These are phyloP conservation scores for Tuber microsphaerosporum DNA, from an alignment of 495 filamentous ascomycete species.

Conservation along the genomic window DNA sequence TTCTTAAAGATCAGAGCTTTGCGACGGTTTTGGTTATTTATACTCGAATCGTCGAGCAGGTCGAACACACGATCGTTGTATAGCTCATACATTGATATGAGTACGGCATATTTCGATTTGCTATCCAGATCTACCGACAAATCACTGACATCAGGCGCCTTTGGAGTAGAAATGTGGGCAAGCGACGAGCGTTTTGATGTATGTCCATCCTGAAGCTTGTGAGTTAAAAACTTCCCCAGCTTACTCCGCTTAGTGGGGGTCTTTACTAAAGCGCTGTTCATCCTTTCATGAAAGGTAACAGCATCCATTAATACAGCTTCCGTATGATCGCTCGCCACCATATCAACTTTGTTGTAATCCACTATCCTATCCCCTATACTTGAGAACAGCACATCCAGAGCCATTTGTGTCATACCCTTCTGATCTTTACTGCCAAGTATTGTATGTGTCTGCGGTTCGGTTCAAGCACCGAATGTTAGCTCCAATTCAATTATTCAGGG, in stretches of 20 bases:
- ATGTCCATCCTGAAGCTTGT: constrained; percentile 13
- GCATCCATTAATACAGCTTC: constrained; percentile 78
- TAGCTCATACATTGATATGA: constrained; percentile 97
- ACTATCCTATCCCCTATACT: constrained; percentile 63
- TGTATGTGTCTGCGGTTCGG: constrained; percentile 74
- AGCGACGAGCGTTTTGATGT: constrained; percentile 42
- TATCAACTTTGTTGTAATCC: constrained; percentile 42
- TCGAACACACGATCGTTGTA: constrained; percentile 99
- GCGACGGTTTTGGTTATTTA: constrained; percentile 53
- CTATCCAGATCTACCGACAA: constrained; percentile 60
- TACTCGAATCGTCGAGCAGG: constrained; percentile 56
- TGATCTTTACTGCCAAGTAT: constrained; percentile 82
- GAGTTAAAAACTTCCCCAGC: background rate
- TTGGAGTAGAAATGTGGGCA: constrained; percentile 42
- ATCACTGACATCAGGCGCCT: constrained; percentile 65
- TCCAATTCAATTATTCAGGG: background rate
- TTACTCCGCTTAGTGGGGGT: background rate
- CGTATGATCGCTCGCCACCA: constrained; percentile 63
- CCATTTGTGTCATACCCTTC: constrained; percentile 83
- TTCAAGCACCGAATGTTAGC: background rate
- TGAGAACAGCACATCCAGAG: constrained; percentile 80
- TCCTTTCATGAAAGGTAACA: constrained; percentile 64
- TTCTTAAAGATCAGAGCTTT: constrained; percentile 40
- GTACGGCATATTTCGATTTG: constrained; percentile 73
- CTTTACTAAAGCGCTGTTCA: constrained; percentile 11